A percentile compares a stretch with the other conserved stretches of the same genome.
Conservation (phyloP, 495 filamentous ascomycete species). For the Penicillium canescens region DNA sequence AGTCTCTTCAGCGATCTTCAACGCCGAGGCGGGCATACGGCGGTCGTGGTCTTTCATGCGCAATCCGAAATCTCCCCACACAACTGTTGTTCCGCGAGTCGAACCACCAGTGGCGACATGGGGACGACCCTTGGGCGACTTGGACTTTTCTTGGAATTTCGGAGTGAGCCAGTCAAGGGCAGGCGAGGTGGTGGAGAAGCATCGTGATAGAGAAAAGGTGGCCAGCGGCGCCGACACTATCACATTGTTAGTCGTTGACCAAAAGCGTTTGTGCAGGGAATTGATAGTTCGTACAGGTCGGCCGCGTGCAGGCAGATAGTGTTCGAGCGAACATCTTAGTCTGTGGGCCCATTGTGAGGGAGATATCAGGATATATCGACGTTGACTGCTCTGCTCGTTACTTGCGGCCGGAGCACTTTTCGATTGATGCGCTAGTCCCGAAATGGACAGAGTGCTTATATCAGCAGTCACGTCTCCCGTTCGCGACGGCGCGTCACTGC, state of each 20-base stretch:
- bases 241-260: constrained; percentile 23
- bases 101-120: constrained; percentile 89
- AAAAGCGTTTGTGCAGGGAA: constrained; percentile 5
- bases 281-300: constrained; percentile 31
- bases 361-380: constrained; percentile 8
- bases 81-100: constrained; percentile 86
- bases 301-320: constrained; percentile 36
- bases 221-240: constrained; percentile 35
- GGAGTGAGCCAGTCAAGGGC: constrained; percentile 78
- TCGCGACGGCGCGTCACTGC: constrained; percentile 33
- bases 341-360: constrained; percentile 38
- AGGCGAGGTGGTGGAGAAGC: constrained; percentile 73
- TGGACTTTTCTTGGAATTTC: constrained; percentile 68
- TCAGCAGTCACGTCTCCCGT: constrained; percentile 37
- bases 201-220: constrained; percentile 45
- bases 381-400: constrained; percentile 15
- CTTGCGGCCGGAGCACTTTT: constrained; percentile 30
- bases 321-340: constrained; percentile 40
- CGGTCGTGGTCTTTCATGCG: constrained; percentile 93
- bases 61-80: constrained; percentile 95
- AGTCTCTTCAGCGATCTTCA: constrained; percentile 87
- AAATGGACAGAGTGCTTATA: constrained; percentile 25
- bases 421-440: constrained; percentile 28
- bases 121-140: constrained; percentile 87
- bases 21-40: constrained; percentile 79